Conservation (phyloP, 345 rosid species). For the Hypericum androsaemum region DNA sequence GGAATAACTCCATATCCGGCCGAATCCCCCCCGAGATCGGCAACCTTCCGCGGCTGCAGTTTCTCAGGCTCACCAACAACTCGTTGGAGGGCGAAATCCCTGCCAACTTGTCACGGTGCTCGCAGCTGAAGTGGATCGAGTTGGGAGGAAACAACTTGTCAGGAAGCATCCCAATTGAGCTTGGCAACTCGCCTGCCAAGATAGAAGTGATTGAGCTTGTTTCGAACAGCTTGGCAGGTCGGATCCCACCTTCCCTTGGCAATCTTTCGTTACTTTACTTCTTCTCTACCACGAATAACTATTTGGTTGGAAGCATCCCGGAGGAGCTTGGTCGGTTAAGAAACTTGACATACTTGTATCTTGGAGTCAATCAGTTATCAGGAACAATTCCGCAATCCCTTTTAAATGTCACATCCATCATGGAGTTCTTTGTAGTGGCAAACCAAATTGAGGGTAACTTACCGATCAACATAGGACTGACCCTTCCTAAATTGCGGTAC, state of each 20-base stretch:
- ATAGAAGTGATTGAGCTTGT: neutral
- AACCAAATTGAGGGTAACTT: conserved; percentile 12
- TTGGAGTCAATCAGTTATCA: neutral
- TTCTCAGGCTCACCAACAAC: conserved; percentile 3
- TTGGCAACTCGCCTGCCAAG: conserved; percentile 8
- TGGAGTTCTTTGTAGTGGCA: neutral
- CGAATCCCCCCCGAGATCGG: conserved; percentile 10
- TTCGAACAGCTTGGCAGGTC: conserved; percentile 7
- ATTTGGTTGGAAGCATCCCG: conserved; percentile 9
- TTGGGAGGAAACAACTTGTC: neutral
- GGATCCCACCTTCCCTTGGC: conserved; percentile 10
- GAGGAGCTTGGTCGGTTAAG: conserved; percentile 2
- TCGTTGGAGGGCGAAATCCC: conserved; percentile 9
- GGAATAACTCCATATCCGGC: conserved; percentile 8
- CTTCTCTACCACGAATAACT: neutral
- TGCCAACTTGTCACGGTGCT: conserved; percentile 6
- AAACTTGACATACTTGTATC: neutral
- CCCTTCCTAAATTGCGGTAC: conserved; percentile 3
- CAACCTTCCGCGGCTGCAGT: conserved; percentile 9
- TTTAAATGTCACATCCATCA: conserved; percentile 9
- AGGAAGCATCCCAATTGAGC: conserved; percentile 6
- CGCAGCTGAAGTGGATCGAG: conserved; percentile 1
- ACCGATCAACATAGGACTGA: conserved; percentile 9
- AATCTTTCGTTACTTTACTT: conserved; percentile 2
- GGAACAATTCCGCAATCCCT: conserved; percentile 5